Evolutionary conservation across 2,329 filamentous ascomycete genomes (phyloP).

Genomic region (Aspergillus cejpii): DNA sequence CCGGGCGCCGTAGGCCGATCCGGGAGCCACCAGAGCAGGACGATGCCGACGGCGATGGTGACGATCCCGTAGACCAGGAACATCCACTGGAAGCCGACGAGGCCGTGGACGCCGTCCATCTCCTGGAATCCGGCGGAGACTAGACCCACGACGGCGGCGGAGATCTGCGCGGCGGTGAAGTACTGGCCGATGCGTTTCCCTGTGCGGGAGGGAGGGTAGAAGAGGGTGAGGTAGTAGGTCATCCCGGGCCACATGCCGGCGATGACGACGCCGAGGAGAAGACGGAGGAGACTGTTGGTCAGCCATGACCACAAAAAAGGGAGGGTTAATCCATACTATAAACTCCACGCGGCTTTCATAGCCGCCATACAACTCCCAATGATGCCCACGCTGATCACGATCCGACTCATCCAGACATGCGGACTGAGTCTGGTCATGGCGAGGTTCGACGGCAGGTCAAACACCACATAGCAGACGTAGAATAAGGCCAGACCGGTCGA

Average conservation of each 20-base stretch:
- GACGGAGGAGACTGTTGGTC: slow-evolving; percentile 57
- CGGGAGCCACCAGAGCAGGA: slow-evolving; percentile 82
- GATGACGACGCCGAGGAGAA: slow-evolving; percentile 78
- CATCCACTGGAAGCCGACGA: slow-evolving; percentile 66
- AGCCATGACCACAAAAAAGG: not conserved
- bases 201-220: slow-evolving; percentile 80
- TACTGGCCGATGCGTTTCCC: slow-evolving; percentile 86
- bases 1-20: slow-evolving; percentile 70
- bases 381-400: slow-evolving; percentile 78
- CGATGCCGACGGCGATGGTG: slow-evolving; percentile 63
- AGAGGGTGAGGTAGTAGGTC: slow-evolving; percentile 85
- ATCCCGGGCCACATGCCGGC: slow-evolving; percentile 95
- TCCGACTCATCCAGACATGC: slow-evolving; percentile 84
- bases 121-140: slow-evolving; percentile 87
- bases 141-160: slow-evolving; percentile 78
- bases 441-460: slow-evolving; percentile 82
- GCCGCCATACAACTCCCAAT: slow-evolving; percentile 79
- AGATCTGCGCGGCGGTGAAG: slow-evolving; percentile 82
- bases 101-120: slow-evolving; percentile 70
- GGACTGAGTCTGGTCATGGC: slow-evolving; percentile 81
- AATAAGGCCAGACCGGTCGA: slow-evolving; percentile 81
- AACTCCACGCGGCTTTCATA: slow-evolving; percentile 73
- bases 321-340: slow-evolving; percentile 54
- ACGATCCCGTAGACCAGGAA: slow-evolving; percentile 79
- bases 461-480: slow-evolving; percentile 86